Conservation (phyloP, 225 moss, liverwort and hornwort genomes). For the Ulota crispa region DNA sequence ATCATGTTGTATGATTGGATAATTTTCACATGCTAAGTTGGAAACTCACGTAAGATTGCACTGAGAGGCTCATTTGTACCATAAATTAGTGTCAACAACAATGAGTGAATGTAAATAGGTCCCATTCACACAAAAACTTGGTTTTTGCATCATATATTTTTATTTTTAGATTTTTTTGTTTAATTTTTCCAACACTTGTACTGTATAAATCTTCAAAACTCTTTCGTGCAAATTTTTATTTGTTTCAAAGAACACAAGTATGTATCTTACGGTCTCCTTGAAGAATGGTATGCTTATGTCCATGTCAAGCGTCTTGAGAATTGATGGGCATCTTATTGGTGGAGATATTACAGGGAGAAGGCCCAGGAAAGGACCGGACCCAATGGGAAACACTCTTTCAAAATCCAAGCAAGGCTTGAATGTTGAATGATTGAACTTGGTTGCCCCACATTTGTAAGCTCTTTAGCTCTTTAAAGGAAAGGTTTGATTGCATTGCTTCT, state of each 20-base stretch:
- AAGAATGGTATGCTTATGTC: background rate
- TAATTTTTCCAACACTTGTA: no score
- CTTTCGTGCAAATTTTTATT: no score
- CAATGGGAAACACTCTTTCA: constrained; percentile 69
- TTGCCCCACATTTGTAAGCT: background rate
- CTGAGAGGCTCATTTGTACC: background rate
- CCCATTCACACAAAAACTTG: no score
- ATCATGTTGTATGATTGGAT: no score
- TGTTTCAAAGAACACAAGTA: background rate
- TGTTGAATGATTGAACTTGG: background rate
- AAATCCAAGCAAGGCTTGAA: constrained; percentile 46
- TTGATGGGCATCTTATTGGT: constrained; percentile 14
- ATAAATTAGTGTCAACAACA: no score
- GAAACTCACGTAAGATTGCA: background rate
- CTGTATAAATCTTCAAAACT: no score
- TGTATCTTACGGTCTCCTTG: background rate
- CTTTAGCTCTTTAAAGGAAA: no score
- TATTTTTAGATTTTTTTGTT: no score
- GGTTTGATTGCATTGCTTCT: no score
- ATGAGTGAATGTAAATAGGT: no score
- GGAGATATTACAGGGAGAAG: constrained; percentile 59
- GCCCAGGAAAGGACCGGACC: constrained; percentile 69
- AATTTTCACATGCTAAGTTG: background rate
- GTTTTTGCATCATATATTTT: no score
- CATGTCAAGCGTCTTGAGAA: background rate